Conservation (phyloP, 257 asterid species). For the Cruciata laevipes region DNA sequence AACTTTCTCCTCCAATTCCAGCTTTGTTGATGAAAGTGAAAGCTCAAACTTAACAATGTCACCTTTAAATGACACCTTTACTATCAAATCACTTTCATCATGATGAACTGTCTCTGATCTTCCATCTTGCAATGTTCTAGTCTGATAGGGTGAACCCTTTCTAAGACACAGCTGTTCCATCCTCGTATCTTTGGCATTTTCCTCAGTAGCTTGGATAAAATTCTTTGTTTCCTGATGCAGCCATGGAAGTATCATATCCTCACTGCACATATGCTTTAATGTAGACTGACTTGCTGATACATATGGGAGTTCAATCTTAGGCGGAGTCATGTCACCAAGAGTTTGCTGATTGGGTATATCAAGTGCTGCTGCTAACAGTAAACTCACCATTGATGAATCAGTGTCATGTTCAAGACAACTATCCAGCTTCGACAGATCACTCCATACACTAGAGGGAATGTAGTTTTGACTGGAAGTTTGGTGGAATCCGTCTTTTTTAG, state of each 20-base stretch:
- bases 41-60: too few species aligned
- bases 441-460: neutral
- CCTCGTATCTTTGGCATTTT: too few species aligned
- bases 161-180: too few species aligned
- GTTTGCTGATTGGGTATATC: neutral
- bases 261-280: too few species aligned
- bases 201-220: too few species aligned
- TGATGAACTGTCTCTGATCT: too few species aligned
- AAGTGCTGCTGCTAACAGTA: neutral
- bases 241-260: too few species aligned
- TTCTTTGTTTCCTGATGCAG: too few species aligned
- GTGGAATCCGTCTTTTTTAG: neutral
- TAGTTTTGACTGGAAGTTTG: too few species aligned
- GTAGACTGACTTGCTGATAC: neutral
- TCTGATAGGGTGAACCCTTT: too few species aligned
- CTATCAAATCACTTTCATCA: neutral
- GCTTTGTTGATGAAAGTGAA: too few species aligned
- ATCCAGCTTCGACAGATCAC: neutral
- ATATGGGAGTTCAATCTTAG: neutral
- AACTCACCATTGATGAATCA: neutral
- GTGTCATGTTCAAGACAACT: neutral
- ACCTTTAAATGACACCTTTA: neutral
- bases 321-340: neutral
- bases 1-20: conserved; percentile 12
- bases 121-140: too few species aligned